Percentiles rank a stretch among this genome's conserved stretches.
Conservation (phyloP, 495 filamentous ascomycete genomes). For the Aspergillus egyptiacus region DNA sequence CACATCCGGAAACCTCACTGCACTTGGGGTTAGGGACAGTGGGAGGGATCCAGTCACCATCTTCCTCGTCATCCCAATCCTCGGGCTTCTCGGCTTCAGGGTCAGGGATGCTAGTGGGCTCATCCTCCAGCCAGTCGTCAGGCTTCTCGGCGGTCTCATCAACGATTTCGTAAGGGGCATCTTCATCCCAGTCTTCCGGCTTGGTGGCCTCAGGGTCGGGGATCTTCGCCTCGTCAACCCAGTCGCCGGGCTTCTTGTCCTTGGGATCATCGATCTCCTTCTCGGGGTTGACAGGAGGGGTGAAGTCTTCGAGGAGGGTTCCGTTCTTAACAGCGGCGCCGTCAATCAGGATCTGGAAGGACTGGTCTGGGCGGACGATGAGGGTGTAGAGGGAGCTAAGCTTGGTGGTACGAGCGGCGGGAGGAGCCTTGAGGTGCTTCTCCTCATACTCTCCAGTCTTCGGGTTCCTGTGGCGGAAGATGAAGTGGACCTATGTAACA, state of each 20-base stretch:
- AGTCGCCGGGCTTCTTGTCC: conserved; percentile 90
- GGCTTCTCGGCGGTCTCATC: conserved; percentile 90
- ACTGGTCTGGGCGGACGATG: conserved; percentile 92
- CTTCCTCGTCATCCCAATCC: conserved; percentile 99
- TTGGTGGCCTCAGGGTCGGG: conserved; percentile 90
- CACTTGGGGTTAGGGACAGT: conserved; percentile 95
- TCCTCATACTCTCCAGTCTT: conserved; percentile 99
- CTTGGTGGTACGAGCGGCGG: conserved; percentile 82
- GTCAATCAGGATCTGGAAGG: conserved; percentile 84
- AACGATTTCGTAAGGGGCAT: conserved; percentile 89
- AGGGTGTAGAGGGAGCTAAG: conserved; percentile 91
- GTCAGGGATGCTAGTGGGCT: conserved; percentile 80
- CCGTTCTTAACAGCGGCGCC: conserved; percentile 80
- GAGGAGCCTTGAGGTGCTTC: conserved; percentile 89
- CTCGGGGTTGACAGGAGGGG: conserved; percentile 84
- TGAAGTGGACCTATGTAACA: conserved; percentile 79
- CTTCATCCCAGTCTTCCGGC: conserved; percentile 99
- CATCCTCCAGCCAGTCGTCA: conserved; percentile 93
- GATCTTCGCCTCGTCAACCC: conserved; percentile 91
- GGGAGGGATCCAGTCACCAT: conserved; percentile 97
- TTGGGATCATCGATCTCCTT: conserved; percentile 96
- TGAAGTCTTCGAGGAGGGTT: conserved; percentile 91
- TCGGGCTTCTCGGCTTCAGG: conserved; percentile 98
- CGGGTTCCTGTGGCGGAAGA: conserved; percentile 99
- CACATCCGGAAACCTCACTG: conserved; percentile 86